Evolutionary conservation across 345 rosid species (phyloP).

Genomic region (Arabis alpina): DNA sequence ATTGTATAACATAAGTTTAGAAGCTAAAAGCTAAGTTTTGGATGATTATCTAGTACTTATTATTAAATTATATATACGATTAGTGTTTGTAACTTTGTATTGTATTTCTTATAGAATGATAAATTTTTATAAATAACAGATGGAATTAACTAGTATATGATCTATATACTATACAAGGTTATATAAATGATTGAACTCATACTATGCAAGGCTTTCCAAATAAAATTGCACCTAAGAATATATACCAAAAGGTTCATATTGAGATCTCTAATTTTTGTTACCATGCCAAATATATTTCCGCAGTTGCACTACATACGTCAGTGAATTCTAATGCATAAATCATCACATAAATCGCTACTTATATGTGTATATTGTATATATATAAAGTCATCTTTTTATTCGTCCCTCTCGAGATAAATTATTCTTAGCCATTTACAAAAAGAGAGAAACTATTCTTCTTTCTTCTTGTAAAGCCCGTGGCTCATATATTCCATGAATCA

Average conservation of each 20-base stretch:
- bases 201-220: neutral
- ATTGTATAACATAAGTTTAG: neutral
- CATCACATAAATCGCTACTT: constrained; percentile 13
- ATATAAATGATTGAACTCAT: neutral
- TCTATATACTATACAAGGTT: neutral
- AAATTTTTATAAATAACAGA: neutral
- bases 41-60: constrained; percentile 23
- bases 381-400: constrained; percentile 3
- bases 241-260: neutral
- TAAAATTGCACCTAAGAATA: neutral
- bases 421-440: constrained; percentile 42
- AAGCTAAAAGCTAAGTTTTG: constrained; percentile 29
- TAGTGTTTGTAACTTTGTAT: neutral
- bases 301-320: neutral
- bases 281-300: neutral
- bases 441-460: constrained; percentile 41
- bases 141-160: neutral
- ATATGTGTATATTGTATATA: neutral
- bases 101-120: neutral
- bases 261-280: neutral
- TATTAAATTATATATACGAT: constrained; percentile 1
- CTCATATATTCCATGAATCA: constrained; percentile 42
- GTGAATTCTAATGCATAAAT: neutral
- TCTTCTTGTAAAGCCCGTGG: constrained; percentile 37
- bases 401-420: constrained; percentile 32